Percentiles rank a stretch among this genome's conserved stretches.
Evolutionary conservation across 2,329 filamentous ascomycete species (phyloP).

Genomic region (Cladobotryum protrusum): DNA sequence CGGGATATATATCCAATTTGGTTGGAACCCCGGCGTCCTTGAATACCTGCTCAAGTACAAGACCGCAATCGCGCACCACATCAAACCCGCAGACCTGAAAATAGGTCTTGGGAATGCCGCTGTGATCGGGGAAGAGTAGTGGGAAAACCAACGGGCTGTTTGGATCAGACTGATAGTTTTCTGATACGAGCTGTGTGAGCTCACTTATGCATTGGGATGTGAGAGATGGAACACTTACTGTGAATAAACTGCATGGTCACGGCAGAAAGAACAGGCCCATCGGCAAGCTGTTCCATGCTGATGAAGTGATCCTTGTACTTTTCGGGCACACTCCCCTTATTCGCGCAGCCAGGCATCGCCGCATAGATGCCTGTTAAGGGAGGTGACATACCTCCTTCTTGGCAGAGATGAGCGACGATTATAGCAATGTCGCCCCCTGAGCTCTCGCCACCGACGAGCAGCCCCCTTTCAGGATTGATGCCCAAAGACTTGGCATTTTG

Average conservation of each 20-base stretch:
- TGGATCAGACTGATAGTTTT: slow-evolving; percentile 20
- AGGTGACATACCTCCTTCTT: slow-evolving; percentile 13
- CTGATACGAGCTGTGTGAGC: slow-evolving; percentile 7
- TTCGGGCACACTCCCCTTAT: slow-evolving; percentile 18
- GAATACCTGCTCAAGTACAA: slow-evolving; percentile 25
- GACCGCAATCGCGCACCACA: slow-evolving; percentile 22
- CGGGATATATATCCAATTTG: slow-evolving; percentile 23
- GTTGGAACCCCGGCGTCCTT: slow-evolving; percentile 22
- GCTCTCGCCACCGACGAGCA: slow-evolving; percentile 23
- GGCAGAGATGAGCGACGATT: slow-evolving; percentile 18
- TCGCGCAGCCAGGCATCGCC: slow-evolving; percentile 18
- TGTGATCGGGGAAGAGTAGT: slow-evolving; percentile 16
- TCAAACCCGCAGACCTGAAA: slow-evolving; percentile 27
- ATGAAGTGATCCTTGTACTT: slow-evolving; percentile 23
- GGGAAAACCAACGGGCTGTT: slow-evolving; percentile 22
- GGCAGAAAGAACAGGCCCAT: slow-evolving; percentile 18
- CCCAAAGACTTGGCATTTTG: slow-evolving; percentile 17
- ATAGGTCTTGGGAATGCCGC: slow-evolving; percentile 25
- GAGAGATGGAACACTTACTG: slow-evolving; percentile 13
- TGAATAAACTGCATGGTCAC: slow-evolving; percentile 19
- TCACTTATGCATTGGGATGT: too few species aligned
- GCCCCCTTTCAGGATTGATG: slow-evolving; percentile 19
- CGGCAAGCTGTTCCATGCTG: slow-evolving; percentile 22
- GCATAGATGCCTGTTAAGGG: slow-evolving; percentile 23
- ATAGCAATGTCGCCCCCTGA: slow-evolving; percentile 25